A percentile compares a stretch with the other conserved stretches of the same genome.
Conservation (phyloP, 805 yeast species). For the Barnettozyma botsteinii region DNA sequence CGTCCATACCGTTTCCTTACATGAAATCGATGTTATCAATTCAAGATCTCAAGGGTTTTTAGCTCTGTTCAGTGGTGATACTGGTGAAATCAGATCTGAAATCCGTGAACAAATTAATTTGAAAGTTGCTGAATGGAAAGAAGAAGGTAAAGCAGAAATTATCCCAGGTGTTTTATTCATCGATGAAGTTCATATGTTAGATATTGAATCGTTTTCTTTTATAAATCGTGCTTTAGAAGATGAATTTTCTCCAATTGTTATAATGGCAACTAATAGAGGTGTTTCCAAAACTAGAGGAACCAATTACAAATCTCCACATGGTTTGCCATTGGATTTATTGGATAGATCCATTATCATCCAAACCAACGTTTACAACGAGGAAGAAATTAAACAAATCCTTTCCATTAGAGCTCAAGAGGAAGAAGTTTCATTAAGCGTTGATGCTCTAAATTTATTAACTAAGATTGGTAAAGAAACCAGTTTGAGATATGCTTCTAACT, state of each 20-base stretch:
- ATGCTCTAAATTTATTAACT: conserved; percentile 82
- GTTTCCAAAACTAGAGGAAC: conserved; percentile 92
- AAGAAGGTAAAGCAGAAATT: conserved; percentile 97
- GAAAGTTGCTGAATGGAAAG: conserved; percentile 97
- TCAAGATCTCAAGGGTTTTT: conserved; percentile 97
- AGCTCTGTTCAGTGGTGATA: conserved; percentile 92
- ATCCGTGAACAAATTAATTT: conserved; percentile 95
- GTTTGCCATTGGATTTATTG: conserved; percentile 90
- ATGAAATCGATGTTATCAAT: conserved; percentile 96
- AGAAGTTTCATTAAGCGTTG: conserved; percentile 76
- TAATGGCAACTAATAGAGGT: conserved; percentile 98
- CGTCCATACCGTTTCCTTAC: conserved; percentile 95
- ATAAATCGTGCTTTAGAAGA: conserved; percentile 95
- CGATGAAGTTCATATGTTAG: conserved; percentile 98
- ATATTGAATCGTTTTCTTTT: conserved; percentile 92
- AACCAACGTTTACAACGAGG: conserved; percentile 69
- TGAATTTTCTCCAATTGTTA: conserved; percentile 93
- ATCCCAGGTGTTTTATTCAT: conserved; percentile 96
- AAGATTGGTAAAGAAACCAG: conserved; percentile 88
- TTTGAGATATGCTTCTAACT: conserved; percentile 86
- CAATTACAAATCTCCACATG: conserved; percentile 91
- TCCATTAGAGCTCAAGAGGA: conserved; percentile 91
- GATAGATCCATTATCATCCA: conserved; percentile 93
- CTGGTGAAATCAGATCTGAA: conserved; percentile 95
- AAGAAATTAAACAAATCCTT: conserved; percentile 81